These are phyloP conservation scores for Escovopsis sp. DNA, from an alignment of 2,329 filamentous ascomycete genomes.

Conservation along the genomic window DNA sequence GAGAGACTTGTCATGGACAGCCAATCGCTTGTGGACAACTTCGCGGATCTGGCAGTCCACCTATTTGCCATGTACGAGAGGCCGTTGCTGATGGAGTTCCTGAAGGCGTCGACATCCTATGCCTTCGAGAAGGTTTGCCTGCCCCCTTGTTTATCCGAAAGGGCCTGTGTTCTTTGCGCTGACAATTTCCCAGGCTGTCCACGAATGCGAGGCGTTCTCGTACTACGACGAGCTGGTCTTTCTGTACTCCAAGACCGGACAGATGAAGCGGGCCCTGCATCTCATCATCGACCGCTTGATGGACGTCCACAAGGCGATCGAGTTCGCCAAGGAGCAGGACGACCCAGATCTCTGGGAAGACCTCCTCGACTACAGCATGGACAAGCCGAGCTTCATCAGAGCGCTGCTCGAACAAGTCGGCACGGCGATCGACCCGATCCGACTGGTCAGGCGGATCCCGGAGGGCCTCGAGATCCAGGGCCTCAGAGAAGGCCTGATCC, in stretches of 20 bases:
- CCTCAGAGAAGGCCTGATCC: slow-evolving; percentile 70
- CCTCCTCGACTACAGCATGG: slow-evolving; percentile 89
- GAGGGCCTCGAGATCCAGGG: slow-evolving; percentile 88
- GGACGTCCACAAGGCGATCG: slow-evolving; percentile 83
- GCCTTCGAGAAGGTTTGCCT: slow-evolving; percentile 55
- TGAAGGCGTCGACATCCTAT: slow-evolving; percentile 74
- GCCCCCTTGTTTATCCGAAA: too few relatives aligned
- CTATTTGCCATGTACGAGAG: slow-evolving; percentile 79
- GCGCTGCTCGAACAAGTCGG: slow-evolving; percentile 87
- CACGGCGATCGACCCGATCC: slow-evolving; percentile 84
- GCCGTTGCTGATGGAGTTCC: slow-evolving; percentile 67
- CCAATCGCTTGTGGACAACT: slow-evolving; percentile 62
- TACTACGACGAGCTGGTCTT: slow-evolving; percentile 93
- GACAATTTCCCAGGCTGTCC: slow-evolving; percentile 36
- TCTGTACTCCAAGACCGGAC: slow-evolving; percentile 85
- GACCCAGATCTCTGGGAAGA: slow-evolving; percentile 93
- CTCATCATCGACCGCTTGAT: slow-evolving; percentile 88
- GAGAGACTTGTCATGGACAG: slow-evolving; percentile 45
- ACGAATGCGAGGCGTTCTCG: slow-evolving; percentile 64
- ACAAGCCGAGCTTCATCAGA: slow-evolving; percentile 88
- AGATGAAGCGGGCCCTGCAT: slow-evolving; percentile 80
- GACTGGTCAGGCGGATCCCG: slow-evolving; percentile 77
- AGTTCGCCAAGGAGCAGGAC: slow-evolving; percentile 85
- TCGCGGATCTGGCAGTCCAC: slow-evolving; percentile 73
- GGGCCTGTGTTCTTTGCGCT: background rate